These are phyloP conservation scores for Ochetophila trinervis DNA, from an alignment of 306 rosid species.

Conservation along the genomic window DNA sequence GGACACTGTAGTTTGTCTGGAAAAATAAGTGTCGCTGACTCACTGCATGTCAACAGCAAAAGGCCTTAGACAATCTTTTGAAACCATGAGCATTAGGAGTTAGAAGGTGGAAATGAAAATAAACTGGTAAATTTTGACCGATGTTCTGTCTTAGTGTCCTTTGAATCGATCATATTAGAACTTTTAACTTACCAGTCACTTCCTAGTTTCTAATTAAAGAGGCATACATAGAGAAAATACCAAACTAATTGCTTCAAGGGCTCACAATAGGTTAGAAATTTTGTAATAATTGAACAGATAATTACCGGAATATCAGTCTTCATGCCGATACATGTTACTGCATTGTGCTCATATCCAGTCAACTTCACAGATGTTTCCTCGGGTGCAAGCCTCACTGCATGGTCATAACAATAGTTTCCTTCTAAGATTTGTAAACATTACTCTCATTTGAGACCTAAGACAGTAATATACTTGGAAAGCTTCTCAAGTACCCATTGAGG, in stretches of 20 bases:
- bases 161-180: not conserved
- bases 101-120: not conserved
- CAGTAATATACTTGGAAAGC: not conserved
- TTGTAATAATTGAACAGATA: not conserved
- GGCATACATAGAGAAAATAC: not conserved
- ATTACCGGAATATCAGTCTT: constrained; percentile 87
- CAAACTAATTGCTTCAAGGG: not conserved
- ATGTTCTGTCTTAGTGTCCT: constrained; percentile 3
- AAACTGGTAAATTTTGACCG: not conserved
- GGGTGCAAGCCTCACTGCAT: constrained; percentile 92
- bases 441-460: too few species aligned
- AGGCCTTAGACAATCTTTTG: constrained; percentile 3
- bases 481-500: not conserved
- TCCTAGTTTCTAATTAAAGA: constrained; percentile 11
- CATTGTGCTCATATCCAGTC: constrained; percentile 88
- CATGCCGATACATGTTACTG: constrained; percentile 92
- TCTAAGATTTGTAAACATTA: not conserved
- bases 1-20: constrained; percentile 26
- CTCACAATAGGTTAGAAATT: not conserved
- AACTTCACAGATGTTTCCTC: constrained; percentile 65
- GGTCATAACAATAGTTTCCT: constrained; percentile 16
- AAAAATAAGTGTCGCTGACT: constrained; percentile 18
- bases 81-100: constrained; percentile 9
- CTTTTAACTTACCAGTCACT: constrained; percentile 3
- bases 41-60: constrained; percentile 9